A percentile compares a stretch with the other conserved stretches of the same genome.
Conservation (phyloP, 257 asterid genomes). For the Solanum sejunctum region DNA sequence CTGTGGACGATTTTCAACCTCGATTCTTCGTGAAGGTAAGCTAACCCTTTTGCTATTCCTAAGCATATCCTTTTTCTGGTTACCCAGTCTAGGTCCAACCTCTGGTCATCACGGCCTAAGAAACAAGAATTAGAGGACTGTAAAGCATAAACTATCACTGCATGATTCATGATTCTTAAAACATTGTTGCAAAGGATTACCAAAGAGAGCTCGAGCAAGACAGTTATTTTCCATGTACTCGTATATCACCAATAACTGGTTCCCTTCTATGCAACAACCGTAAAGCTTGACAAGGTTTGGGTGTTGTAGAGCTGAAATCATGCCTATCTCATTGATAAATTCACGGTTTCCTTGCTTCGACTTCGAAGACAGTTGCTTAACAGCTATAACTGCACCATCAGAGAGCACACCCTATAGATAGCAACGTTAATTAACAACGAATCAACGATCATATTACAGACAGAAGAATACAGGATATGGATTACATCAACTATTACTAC, state of each 20-base stretch:
- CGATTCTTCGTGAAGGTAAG: conserved; percentile 38
- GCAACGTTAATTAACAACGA: background rate
- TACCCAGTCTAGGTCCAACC: conserved; percentile 24
- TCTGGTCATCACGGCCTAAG: conserved; percentile 18
- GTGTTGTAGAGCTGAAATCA: conserved; percentile 41
- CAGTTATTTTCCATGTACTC: conserved; percentile 39
- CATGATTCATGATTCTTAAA: background rate
- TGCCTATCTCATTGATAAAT: conserved; percentile 34
- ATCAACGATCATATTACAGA: background rate
- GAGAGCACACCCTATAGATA: conserved; percentile 19
- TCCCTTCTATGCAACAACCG: conserved; percentile 43
- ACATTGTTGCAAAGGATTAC: conserved; percentile 2
- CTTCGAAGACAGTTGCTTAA: conserved; percentile 33
- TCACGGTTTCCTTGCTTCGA: conserved; percentile 40
- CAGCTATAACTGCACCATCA: conserved; percentile 29
- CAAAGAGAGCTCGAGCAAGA: conserved; percentile 38
- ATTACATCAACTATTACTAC: background rate
- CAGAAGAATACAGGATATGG: background rate
- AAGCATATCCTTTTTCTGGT: conserved; percentile 25
- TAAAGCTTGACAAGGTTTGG: conserved; percentile 35
- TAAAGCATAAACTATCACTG: background rate
- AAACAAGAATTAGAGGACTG: background rate
- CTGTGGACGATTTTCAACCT: conserved; percentile 34
- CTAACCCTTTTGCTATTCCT: conserved; percentile 32
- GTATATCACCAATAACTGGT: conserved; percentile 28